Percentiles rank a stretch among this genome's conserved stretches.
These are phyloP conservation scores for Pseudopithomyces chartarum DNA, from an alignment of 2,329 filamentous ascomycete genomes.

Conservation along the genomic window DNA sequence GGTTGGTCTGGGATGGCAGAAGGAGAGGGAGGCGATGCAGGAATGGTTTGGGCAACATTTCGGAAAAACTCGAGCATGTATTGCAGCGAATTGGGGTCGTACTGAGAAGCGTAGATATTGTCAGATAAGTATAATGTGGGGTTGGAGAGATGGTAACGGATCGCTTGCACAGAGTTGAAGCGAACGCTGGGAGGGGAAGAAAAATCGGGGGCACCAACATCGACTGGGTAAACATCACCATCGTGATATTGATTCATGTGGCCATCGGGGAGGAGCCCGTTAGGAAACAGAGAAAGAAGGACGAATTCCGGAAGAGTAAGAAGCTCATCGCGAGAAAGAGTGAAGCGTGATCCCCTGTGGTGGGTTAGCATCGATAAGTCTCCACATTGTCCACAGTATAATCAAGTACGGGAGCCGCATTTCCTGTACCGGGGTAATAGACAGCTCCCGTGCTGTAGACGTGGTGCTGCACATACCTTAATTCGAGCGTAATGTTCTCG, in stretches of 20 bases:
- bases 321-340: conserved; percentile 91
- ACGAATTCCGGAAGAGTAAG: conserved; percentile 97
- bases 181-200: conserved; percentile 33
- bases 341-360: conserved; percentile 85
- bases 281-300: conserved; percentile 94
- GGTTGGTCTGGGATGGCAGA: conserved; percentile 48
- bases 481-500: conserved; percentile 92
- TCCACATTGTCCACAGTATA: neutral
- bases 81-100: conserved; percentile 92
- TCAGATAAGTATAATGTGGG: conserved; percentile 60
- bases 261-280: conserved; percentile 95
- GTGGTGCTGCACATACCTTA: conserved; percentile 69
- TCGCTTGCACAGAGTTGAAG: conserved; percentile 43
- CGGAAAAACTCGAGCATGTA: conserved; percentile 99
- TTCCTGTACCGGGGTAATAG: no score
- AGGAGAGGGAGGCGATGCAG: conserved; percentile 70
- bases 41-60: conserved; percentile 94
- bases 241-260: conserved; percentile 94
- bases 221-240: conserved; percentile 92
- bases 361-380: conserved; percentile 16
- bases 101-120: conserved; percentile 68
- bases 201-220: conserved; percentile 69
- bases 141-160: conserved; percentile 50
- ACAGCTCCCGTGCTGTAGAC: neutral
- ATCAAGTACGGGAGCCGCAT: neutral